Evolutionary conservation across 2,329 filamentous ascomycete genomes (phyloP).

Genomic region (Ascochyta rabiei): DNA sequence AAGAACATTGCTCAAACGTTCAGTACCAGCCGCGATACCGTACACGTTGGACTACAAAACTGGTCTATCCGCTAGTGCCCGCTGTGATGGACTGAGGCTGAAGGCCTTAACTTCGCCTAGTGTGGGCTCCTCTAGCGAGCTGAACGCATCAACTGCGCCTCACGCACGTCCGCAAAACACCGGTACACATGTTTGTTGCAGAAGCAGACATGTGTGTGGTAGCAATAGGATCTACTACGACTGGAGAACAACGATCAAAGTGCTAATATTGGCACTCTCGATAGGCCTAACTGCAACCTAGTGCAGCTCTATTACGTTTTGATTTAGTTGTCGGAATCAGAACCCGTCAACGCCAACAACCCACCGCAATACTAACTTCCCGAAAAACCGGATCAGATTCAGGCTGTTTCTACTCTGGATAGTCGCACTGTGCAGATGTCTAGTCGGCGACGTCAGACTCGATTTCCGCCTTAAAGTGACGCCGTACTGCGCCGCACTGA

Average conservation of each 20-base stretch:
- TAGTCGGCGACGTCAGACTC: neutral
- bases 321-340: neutral
- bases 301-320: neutral
- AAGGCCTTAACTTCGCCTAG: slow-evolving; percentile 3
- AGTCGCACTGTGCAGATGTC: neutral
- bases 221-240: neutral
- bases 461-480: neutral
- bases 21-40: neutral
- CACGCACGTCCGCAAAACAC: slow-evolving; percentile 1
- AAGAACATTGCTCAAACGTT: neutral
- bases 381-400: no score
- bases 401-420: neutral
- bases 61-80: slow-evolving; percentile 10
- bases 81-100: slow-evolving; percentile 4
- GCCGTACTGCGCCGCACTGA: slow-evolving; percentile 3
- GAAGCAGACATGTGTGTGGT: neutral
- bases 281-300: neutral
- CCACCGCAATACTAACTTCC: neutral
- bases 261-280: neutral
- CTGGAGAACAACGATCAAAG: neutral
- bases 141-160: slow-evolving; percentile 5
- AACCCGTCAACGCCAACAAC: neutral
- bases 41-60: slow-evolving; percentile 2
- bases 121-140: slow-evolving; percentile 4
- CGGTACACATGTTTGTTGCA: neutral